phyloP scores from a whole-genome alignment of 2,329 filamentous ascomycete genomes.

The Colletotrichum eremochloae region DNA sequence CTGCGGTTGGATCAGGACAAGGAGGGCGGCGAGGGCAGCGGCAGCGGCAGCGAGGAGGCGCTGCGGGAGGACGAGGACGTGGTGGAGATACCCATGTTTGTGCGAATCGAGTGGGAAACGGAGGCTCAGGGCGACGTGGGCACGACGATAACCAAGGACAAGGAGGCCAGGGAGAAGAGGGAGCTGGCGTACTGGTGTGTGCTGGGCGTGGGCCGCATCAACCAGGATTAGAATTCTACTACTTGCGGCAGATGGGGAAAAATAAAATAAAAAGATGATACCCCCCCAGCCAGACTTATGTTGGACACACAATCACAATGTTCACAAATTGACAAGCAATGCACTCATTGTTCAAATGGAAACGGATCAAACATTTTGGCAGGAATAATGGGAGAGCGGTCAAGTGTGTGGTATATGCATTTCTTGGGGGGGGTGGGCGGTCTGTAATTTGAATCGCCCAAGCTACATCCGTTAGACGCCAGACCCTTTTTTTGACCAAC shows the following conservation, averaged over 20 bases:
- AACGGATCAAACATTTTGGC: background rate
- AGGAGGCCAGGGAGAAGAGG: slow-evolving; percentile 79
- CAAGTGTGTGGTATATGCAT: slow-evolving; percentile 52
- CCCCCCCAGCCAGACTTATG: slow-evolving; percentile 49
- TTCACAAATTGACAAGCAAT: background rate
- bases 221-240: slow-evolving; percentile 53
- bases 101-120: slow-evolving; percentile 90
- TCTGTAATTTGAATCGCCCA: slow-evolving; percentile 59
- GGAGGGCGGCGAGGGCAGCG: slow-evolving; percentile 25
- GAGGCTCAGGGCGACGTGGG: slow-evolving; percentile 77
- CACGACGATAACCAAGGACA: slow-evolving; percentile 64
- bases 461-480: slow-evolving; percentile 66
- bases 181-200: slow-evolving; percentile 98
- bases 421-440: slow-evolving; percentile 46
- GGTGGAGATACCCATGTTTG: slow-evolving; percentile 93
- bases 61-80: slow-evolving; percentile 72
- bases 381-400: slow-evolving; percentile 30
- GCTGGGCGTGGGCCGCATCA: slow-evolving; percentile 86
- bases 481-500: slow-evolving; percentile 56
- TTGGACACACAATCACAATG: background rate
- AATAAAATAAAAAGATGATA: slow-evolving; percentile 53
- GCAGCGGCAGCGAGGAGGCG: slow-evolving; percentile 46
- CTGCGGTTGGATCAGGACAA: slow-evolving; percentile 56
- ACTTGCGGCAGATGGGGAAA: slow-evolving; percentile 25
- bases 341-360: background rate